phyloP scores from a whole-genome alignment of 768 basidiomycete genomes.

The Naganishia vaughanmartiniae region DNA sequence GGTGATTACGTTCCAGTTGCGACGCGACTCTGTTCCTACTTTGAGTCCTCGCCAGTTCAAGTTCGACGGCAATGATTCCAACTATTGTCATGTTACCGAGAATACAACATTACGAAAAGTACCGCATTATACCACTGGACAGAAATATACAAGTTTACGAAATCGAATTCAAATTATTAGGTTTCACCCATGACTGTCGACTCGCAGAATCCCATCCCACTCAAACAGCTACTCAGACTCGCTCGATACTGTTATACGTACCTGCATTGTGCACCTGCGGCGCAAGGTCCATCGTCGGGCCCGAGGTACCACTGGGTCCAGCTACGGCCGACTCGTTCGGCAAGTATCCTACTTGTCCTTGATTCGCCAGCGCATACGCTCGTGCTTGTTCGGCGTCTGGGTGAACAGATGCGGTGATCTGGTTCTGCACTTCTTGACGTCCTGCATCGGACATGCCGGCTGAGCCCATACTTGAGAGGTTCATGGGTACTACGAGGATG shows the following conservation, averaged over 20 bases:
- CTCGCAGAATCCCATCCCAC: neutral
- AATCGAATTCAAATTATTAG: neutral
- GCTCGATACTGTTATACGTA: conserved; percentile 13
- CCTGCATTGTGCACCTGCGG: conserved; percentile 17
- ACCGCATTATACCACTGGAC: no score
- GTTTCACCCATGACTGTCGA: neutral
- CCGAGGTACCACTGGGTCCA: neutral
- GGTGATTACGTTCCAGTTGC: no score
- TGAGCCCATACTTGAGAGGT: conserved; percentile 4
- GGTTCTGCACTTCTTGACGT: conserved; percentile 20
- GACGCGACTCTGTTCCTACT: no score
- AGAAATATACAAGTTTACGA: neutral
- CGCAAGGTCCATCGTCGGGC: conserved; percentile 16
- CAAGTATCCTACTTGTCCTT: conserved; percentile 13
- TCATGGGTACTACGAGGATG: conserved; percentile 5
- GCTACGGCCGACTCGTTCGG: neutral
- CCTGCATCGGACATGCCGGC: conserved; percentile 15
- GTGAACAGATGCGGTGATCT: conserved; percentile 15
- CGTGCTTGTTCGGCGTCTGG: conserved; percentile 18
- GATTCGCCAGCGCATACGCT: conserved; percentile 13
- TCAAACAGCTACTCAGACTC: neutral
- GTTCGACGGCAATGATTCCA: no score
- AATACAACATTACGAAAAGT: no score
- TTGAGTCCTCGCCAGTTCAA: no score
- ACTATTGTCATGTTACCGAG: no score